Conservation (phyloP, 2,329 filamentous ascomycete genomes). For the Neonectria neomacrospora region DNA sequence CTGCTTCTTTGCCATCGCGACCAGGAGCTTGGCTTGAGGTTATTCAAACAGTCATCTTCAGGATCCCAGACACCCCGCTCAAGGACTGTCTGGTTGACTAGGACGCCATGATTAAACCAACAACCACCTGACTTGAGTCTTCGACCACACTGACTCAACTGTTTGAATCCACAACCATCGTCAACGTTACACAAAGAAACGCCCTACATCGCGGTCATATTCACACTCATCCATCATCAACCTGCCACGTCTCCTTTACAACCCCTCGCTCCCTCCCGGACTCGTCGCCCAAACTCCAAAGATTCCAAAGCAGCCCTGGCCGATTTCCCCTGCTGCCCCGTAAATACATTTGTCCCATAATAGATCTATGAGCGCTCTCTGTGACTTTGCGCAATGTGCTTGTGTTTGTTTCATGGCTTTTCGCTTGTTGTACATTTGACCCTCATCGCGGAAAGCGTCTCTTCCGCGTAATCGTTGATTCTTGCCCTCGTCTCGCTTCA, state of each 20-base stretch:
- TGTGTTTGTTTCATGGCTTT: conserved; percentile 22
- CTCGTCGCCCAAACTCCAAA: conserved; percentile 30
- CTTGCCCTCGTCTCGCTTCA: conserved; percentile 25
- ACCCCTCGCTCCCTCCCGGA: conserved; percentile 13
- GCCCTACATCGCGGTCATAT: conserved; percentile 19
- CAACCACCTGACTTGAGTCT: neutral
- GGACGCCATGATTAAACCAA: neutral
- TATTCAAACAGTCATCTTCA: neutral
- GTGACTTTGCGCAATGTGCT: conserved; percentile 11
- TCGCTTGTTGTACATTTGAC: conserved; percentile 14
- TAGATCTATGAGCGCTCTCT: conserved; percentile 6
- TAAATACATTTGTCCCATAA: conserved; percentile 22
- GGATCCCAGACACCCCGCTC: neutral
- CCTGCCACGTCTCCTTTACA: conserved; percentile 5
- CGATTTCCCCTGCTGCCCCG: conserved; percentile 8
- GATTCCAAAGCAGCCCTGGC: conserved; percentile 14
- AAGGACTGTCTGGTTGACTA: neutral
- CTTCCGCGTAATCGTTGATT: conserved; percentile 7
- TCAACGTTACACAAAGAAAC: conserved; percentile 14
- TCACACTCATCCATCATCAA: conserved; percentile 17
- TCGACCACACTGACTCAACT: neutral
- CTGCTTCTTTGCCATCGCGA: neutral
- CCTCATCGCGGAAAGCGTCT: neutral
- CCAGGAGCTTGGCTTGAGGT: neutral
- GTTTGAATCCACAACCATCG: neutral